phyloP scores from a whole-genome alignment of 2,329 filamentous ascomycete species.

The Colletotrichum camelliae region DNA sequence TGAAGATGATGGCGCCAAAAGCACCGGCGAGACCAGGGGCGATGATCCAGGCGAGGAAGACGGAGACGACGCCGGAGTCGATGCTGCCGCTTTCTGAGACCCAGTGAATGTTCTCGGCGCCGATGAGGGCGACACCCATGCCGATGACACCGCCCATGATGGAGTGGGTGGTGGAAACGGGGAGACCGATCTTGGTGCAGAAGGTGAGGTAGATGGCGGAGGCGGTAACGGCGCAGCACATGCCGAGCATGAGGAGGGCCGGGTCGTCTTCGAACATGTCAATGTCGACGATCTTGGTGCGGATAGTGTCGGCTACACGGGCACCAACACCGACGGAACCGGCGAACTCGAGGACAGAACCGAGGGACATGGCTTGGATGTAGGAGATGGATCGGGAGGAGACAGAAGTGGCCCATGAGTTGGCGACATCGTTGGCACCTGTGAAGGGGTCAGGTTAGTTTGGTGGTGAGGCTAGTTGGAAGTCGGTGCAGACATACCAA shows the following conservation, averaged over 20 bases:
- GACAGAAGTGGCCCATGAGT: slow-evolving; percentile 66
- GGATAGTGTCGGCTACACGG: slow-evolving; percentile 52
- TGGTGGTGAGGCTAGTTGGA: background rate
- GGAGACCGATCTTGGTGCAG: slow-evolving; percentile 36
- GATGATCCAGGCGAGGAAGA: slow-evolving; percentile 52
- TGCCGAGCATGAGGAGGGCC: slow-evolving; percentile 45
- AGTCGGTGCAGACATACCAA: slow-evolving; percentile 43
- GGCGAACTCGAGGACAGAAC: slow-evolving; percentile 52
- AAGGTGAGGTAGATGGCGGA: slow-evolving; percentile 47
- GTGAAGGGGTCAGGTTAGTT: background rate
- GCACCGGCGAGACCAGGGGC: slow-evolving; percentile 48
- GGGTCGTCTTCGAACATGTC: slow-evolving; percentile 43
- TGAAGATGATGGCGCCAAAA: slow-evolving; percentile 50
- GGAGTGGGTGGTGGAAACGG: slow-evolving; percentile 52
- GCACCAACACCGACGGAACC: slow-evolving; percentile 54
- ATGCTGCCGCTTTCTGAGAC: slow-evolving; percentile 28
- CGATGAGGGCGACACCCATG: slow-evolving; percentile 47
- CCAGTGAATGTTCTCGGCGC: slow-evolving; percentile 46
- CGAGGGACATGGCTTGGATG: slow-evolving; percentile 50
- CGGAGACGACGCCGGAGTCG: slow-evolving; percentile 46
- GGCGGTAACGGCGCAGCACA: slow-evolving; percentile 42
- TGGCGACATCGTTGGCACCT: slow-evolving; percentile 61
- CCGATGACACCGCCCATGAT: slow-evolving; percentile 50
- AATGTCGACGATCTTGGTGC: slow-evolving; percentile 48
- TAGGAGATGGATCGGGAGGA: slow-evolving; percentile 63